Base-by-base conservation (phyloP, 805 yeast species). In the Saturnispora gosingensis region DNA sequence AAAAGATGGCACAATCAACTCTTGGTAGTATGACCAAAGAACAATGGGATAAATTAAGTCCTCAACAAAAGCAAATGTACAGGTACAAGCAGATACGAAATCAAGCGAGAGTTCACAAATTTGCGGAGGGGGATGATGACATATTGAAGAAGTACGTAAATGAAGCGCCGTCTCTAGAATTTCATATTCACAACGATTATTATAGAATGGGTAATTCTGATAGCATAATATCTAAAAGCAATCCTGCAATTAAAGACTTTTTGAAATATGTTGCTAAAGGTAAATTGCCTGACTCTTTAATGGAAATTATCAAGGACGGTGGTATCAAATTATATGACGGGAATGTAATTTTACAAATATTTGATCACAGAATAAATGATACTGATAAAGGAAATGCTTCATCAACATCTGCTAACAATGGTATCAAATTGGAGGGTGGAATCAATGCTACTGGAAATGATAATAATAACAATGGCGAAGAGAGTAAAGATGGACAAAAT, bases 101-200 rank as follows among this genome's bases (percentile, higher is more conserved):
- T 53, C 70, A 68, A 50, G 77, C 76, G 11, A 73, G 72, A 58
- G 71, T 75, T 43, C 70, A 76, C 60, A 76, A 78, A 45, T 85
- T 83, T 60, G 81, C 84, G 10, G 88, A 85, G 59, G 81, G 89
- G 9, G 70, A 85, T 20, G 85, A 80, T 53, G 87, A 83, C 47
- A 74, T 93, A 8, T 67, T 93, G 58, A 78, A 80, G 54, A 90
- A 89, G 65, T 90, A 83, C 64, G 82, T 83, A 57, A 78, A 80
- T 52, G 78, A 77, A 54, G 85, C 91, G 9, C 85, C 97, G 7
- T 85, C 95, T 39, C 68, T 91, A 53, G 95, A 82, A 57, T 83
- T 91, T 60, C 97, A 91, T 61, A 88, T 91, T 24, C 90, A 87
- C 67, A 93, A 88, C 59, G 88, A 88, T 52, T 96, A 90, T 67